These are phyloP conservation scores for Penicillium mononematosum DNA, from an alignment of 495 filamentous ascomycete species.

Conservation along the genomic window DNA sequence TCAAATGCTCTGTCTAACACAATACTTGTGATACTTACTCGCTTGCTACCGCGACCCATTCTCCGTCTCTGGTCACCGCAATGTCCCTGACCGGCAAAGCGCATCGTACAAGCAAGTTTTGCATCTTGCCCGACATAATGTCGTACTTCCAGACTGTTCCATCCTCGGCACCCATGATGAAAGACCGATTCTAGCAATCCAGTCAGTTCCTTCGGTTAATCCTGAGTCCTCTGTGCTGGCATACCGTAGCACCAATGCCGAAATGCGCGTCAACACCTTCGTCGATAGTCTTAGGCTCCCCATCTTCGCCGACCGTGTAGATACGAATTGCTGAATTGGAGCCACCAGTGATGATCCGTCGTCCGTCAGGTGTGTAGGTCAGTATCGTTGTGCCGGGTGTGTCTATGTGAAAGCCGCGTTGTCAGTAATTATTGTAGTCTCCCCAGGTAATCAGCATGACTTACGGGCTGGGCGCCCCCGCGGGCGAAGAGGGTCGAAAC, in stretches of 20 bases:
- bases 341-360: conserved; percentile 76
- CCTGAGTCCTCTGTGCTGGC: conserved; percentile 16
- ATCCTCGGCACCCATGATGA: conserved; percentile 87
- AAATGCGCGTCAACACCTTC: conserved; percentile 79
- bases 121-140: conserved; percentile 69
- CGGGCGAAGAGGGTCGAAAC: conserved; percentile 41
- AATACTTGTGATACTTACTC: conserved; percentile 54
- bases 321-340: conserved; percentile 87
- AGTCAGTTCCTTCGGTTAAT: not conserved
- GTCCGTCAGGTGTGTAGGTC: conserved; percentile 68
- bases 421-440: conserved; percentile 12
- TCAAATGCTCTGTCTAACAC: not conserved
- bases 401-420: conserved; percentile 43
- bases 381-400: conserved; percentile 65
- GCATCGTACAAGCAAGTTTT: conserved; percentile 76
- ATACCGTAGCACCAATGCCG: conserved; percentile 68
- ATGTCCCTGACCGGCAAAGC: conserved; percentile 83
- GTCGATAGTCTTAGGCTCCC: conserved; percentile 87
- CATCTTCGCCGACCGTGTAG: conserved; percentile 85
- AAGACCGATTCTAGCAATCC: conserved; percentile 64
- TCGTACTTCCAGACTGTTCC: conserved; percentile 89
- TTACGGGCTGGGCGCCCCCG: conserved; percentile 48
- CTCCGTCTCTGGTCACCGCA: conserved; percentile 74
- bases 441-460: conserved; percentile 15
- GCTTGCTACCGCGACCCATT: conserved; percentile 94